Conservation (phyloP, 108 stramenopile genomes). For the Conticribra guillardii region DNA sequence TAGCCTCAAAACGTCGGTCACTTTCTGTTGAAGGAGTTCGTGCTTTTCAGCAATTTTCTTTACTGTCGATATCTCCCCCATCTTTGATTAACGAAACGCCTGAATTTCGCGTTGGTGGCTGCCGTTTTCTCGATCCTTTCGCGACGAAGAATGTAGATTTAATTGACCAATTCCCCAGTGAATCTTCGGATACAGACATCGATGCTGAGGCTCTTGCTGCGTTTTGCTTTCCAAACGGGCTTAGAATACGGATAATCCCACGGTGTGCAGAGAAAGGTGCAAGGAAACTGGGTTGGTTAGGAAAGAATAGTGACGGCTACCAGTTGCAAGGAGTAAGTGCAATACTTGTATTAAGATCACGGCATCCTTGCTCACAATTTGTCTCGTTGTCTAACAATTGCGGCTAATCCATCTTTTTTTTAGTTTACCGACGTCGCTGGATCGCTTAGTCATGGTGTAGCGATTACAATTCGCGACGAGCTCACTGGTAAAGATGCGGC, state of each 20-base stretch:
- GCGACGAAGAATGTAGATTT: slow-evolving; percentile 38
- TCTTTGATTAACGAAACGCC: slow-evolving; percentile 22
- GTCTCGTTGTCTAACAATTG: background rate
- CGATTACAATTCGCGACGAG: slow-evolving; percentile 48
- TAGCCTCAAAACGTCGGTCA: slow-evolving; percentile 38
- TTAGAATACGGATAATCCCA: slow-evolving; percentile 46
- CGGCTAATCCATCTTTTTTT: background rate
- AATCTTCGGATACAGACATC: slow-evolving; percentile 33
- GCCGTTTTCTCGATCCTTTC: slow-evolving; percentile 48
- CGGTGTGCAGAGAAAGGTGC: slow-evolving; percentile 51
- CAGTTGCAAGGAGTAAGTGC: slow-evolving; percentile 54
- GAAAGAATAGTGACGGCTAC: slow-evolving; percentile 37
- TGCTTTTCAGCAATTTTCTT: slow-evolving; percentile 56
- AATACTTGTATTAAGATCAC: background rate
- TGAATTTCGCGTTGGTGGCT: slow-evolving; percentile 35
- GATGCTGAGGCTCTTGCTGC: slow-evolving; percentile 54
- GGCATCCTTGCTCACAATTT: background rate
- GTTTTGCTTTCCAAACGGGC: slow-evolving; percentile 60
- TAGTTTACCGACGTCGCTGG: slow-evolving; percentile 56
- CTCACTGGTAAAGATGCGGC: slow-evolving; percentile 24
- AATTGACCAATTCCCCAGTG: slow-evolving; percentile 45
- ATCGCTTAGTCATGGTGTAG: slow-evolving; percentile 51
- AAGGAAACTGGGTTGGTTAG: slow-evolving; percentile 53
- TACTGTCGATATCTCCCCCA: slow-evolving; percentile 31
- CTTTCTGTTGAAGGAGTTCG: slow-evolving; percentile 7